These are phyloP conservation scores for Antitrichia curtipendula DNA, from an alignment of 225 moss, liverwort and hornwort genomes.

Conservation along the genomic window DNA sequence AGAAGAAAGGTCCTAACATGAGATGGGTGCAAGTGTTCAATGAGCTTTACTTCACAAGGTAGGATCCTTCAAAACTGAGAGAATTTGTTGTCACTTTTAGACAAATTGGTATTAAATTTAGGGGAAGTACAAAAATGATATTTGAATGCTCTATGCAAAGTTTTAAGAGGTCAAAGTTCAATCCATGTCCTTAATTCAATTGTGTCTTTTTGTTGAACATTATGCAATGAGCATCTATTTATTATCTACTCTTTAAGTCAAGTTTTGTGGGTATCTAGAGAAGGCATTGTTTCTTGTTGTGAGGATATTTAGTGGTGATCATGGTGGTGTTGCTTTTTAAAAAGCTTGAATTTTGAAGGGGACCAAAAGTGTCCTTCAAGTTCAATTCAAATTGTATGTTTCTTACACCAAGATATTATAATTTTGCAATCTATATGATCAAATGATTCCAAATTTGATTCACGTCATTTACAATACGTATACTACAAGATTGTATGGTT, in stretches of 20 bases:
- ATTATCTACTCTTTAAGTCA: not conserved
- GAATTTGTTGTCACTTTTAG: too few species aligned
- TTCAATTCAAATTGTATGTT: too few species aligned
- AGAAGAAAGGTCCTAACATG: not conserved
- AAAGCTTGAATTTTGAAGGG: too few species aligned
- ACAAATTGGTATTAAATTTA: not conserved
- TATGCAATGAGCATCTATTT: not conserved
- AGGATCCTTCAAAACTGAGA: not conserved
- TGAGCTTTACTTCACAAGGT: not conserved
- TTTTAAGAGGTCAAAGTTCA: not conserved
- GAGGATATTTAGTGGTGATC: not conserved
- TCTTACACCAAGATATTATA: too few species aligned
- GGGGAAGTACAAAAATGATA: not conserved
- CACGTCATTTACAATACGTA: too few species aligned
- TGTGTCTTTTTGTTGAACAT: not conserved
- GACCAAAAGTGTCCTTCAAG: too few species aligned
- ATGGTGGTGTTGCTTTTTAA: too few species aligned
- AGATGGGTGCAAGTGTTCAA: not conserved
- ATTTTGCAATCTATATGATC: too few species aligned
- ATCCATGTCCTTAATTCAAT: not conserved
- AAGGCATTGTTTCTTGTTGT: not conserved
- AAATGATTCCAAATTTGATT: too few species aligned
- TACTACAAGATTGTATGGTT: too few species aligned
- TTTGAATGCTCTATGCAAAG: not conserved
- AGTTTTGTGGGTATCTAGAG: not conserved